Evolutionary conservation across 352 stramenopile genomes (phyloP), one percentile per base, ranked within the genome.

Genomic region (Globisporangium solare): DNA sequence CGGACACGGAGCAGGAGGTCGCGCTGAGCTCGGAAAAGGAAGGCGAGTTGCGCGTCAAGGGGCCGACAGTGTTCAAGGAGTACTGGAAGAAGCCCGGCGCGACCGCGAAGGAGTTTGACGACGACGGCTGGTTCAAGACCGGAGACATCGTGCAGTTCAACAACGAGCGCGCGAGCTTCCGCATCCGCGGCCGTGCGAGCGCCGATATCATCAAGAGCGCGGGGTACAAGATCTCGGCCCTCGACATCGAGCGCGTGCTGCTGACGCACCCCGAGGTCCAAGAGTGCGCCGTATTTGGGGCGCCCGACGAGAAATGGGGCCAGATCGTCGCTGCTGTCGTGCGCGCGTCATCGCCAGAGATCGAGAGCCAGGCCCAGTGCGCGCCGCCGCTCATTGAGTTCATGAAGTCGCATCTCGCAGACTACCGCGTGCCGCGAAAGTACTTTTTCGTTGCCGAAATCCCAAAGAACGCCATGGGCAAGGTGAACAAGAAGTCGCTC

Each of bases 191-290:
- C 5, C 86, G 92, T 40, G 77, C 83, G 6, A 94, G 76, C 40
- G 86, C 84, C n/a, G 92, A 98, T 54, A 97, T 98, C 58, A 79
- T 98, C 50, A 98, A 98, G 64, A 84, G 63, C n/a, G 79, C 73
- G 12, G 92, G 92, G 6, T 95, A 97, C 75, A 98, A 98, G 62
- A 74, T 98, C 32, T 97, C 88, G 24, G 90, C 92, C 21, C 69
- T 97, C 32, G 90, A 98, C 62, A 78, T 97, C 18, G 92, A 98
- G 58, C 77, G 83, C 17, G 73, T 78, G 40, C 51, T 98, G 43
- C 62, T 96, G 20, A 87, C 86, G n/a, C 84, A 97, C 54, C 73
- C 78, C 12, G 60, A 88, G 22, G 68, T 98, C 17, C 60, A 64
- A 1, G 91, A 98, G 65, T 86, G 83, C 31, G 82, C 79, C 10